phyloP scores from a whole-genome alignment of 2,329 filamentous ascomycete species.

The Beauveria sp. region DNA sequence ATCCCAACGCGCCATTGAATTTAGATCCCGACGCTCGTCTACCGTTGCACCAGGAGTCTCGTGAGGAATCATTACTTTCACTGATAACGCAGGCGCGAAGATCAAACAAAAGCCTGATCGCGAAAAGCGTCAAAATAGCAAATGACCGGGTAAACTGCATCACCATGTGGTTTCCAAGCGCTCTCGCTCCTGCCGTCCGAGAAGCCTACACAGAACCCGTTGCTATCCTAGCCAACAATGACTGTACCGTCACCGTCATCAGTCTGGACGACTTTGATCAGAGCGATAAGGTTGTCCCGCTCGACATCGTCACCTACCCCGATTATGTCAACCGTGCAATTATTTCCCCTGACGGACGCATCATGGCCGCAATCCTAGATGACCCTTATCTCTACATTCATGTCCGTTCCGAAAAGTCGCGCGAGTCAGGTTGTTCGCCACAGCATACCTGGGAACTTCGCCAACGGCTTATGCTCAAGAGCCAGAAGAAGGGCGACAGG shows the following conservation, averaged over 20 bases:
- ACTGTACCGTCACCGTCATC: slow-evolving; percentile 80
- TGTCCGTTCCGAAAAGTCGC: slow-evolving; percentile 38
- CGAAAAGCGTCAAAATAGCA: slow-evolving; percentile 47
- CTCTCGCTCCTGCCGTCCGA: slow-evolving; percentile 18
- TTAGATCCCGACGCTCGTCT: slow-evolving; percentile 28
- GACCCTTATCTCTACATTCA: slow-evolving; percentile 83
- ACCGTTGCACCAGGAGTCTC: slow-evolving; percentile 24
- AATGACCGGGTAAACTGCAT: slow-evolving; percentile 59
- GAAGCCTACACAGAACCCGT: slow-evolving; percentile 45
- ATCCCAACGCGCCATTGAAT: slow-evolving; percentile 20
- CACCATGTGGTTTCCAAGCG: slow-evolving; percentile 53
- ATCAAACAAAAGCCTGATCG: slow-evolving; percentile 37
- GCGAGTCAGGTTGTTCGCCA: slow-evolving; percentile 21
- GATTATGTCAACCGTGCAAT: slow-evolving; percentile 89
- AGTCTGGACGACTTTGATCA: slow-evolving; percentile 55
- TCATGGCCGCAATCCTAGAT: slow-evolving; percentile 80
- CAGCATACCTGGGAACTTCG: slow-evolving; percentile 44
- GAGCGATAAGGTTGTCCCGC: slow-evolving; percentile 41
- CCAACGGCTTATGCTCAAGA: slow-evolving; percentile 48
- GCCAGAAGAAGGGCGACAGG: slow-evolving; percentile 46
- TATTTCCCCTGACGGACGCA: slow-evolving; percentile 80
- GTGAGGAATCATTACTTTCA: slow-evolving; percentile 27
- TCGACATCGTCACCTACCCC: slow-evolving; percentile 66
- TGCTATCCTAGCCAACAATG: slow-evolving; percentile 83
- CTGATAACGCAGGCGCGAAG: slow-evolving; percentile 32